Base-by-base conservation (phyloP, 2,329 filamentous ascomycete species). In the Thielaviopsis punctulata region DNA sequence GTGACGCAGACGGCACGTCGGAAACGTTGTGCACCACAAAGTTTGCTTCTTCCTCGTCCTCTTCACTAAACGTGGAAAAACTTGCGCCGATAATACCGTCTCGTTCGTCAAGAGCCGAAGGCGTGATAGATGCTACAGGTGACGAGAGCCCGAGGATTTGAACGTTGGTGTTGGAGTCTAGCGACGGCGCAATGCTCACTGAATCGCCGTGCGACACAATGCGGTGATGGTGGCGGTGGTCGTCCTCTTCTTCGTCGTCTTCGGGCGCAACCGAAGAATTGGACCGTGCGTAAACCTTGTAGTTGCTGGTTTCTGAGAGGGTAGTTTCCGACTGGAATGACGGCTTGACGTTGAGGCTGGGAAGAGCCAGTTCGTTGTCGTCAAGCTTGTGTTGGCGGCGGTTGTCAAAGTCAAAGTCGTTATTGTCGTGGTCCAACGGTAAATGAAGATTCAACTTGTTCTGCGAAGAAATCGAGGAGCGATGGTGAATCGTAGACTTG, bases 111-210 rank as follows among this genome's bases (percentile, higher is more conserved):
- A 65, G 68, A 51, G 67, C 66, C 8, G 64, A 61, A 6, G 59
- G 64, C 61, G 61, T 63, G 60, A 63, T 61, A 45, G 63, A 70
- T 10, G 66, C 64, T 1, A 64, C 60, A 15, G 70, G 71, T 1
- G 75, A 77, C 1, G 75, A 73, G 45, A 69, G 68, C 45, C 69
- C 71, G 45, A 75, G 62, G 22, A 79, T 60, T 56, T 72, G 68
- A 59, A 75, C 71, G 58, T 80, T 80, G 22, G 53, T 45, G 59
- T 51, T 46, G n/a, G 55, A 52, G 39, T 57, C 53, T 27, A 69
- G 69, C 2, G 70, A 68, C 47, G 66, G 57, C 2, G 60, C 62
- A 43, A 71, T 61, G 56, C 68, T 68, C 45, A 70, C 69, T 5
- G 53, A 41, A 41, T 41, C 36, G 36, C 19, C 36, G 36, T 41